Percentiles rank a stretch among this genome's conserved stretches.
These are phyloP conservation scores for Diophrys sp. DNA, from an alignment of 73 alveolate species.

Conservation along the genomic window DNA sequence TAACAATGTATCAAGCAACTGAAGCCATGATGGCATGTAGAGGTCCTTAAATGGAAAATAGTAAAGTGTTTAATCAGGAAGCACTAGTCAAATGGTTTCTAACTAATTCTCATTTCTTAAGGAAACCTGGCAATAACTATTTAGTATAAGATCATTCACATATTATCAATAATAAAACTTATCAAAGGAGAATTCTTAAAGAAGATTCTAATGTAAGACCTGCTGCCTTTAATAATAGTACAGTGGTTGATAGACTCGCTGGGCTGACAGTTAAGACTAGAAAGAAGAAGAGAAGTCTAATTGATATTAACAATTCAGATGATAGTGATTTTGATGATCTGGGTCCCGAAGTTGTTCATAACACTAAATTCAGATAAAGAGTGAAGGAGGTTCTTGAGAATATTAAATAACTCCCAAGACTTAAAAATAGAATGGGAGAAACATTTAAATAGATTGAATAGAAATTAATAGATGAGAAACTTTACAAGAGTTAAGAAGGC, in stretches of 20 bases:
- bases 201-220: not conserved
- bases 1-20: not conserved
- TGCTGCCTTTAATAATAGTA: not conserved
- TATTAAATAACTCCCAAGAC: not conserved
- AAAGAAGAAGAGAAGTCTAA: too few relatives aligned
- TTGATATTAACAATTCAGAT: not conserved
- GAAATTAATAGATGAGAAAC: not conserved
- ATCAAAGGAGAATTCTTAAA: not conserved
- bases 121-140: not conserved
- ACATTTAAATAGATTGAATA: not conserved
- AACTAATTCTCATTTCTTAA: not conserved
- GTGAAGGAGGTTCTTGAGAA: not conserved
- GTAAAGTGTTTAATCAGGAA: not conserved
- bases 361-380: not conserved
- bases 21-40: not conserved
- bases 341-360: not conserved
- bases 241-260: too few relatives aligned
- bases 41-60: not conserved
- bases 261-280: too few relatives aligned
- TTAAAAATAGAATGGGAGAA: not conserved
- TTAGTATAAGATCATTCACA: not conserved
- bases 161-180: too few relatives aligned
- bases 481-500: not conserved
- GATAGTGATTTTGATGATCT: not conserved
- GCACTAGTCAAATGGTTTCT: not conserved